A percentile compares a stretch with the other conserved stretches of the same genome.
phyloP scores from a whole-genome alignment of 805 yeast genomes.

The Candida pseudofarinosa region DNA sequence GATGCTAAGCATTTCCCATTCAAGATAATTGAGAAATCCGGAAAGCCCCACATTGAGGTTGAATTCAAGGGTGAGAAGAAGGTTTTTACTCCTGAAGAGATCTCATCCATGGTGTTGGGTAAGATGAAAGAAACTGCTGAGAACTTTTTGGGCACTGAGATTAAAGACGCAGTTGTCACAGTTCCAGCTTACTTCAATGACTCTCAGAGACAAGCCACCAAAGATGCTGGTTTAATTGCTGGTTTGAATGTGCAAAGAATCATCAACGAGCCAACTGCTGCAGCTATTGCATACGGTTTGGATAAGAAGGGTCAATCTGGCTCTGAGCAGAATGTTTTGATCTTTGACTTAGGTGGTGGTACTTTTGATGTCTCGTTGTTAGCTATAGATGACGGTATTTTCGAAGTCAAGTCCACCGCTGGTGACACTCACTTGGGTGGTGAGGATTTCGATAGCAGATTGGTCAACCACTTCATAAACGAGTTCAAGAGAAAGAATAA shows the following conservation, averaged over 20 bases:
- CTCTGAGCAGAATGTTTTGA: conserved; percentile 80
- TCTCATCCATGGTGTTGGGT: conserved; percentile 85
- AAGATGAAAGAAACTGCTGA: conserved; percentile 95
- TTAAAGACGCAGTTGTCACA: conserved; percentile 50
- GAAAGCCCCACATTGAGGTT: conserved; percentile 85
- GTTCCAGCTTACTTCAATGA: conserved; percentile 44
- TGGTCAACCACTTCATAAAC: conserved; percentile 81
- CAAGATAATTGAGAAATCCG: conserved; percentile 69
- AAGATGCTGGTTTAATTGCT: conserved; percentile 43
- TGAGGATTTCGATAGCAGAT: conserved; percentile 90
- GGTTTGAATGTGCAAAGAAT: conserved; percentile 44
- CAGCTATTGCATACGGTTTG: conserved; percentile 44
- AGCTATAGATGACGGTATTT: conserved; percentile 86
- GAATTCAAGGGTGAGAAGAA: conserved; percentile 86
- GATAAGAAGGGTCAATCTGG: conserved; percentile 49
- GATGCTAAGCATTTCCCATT: conserved; percentile 91
- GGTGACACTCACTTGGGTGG: conserved; percentile 98
- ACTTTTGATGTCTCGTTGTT: conserved; percentile 89
- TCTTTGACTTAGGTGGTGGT: conserved; percentile 97
- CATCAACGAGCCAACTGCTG: conserved; percentile 44
- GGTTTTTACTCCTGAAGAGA: conserved; percentile 88
- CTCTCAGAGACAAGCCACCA: conserved; percentile 43
- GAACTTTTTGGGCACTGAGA: conserved; percentile 78
- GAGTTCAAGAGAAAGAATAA: conserved; percentile 94
- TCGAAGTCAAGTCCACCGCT: conserved; percentile 89